phyloP scores from a whole-genome alignment of 2,329 filamentous ascomycete species.

The Calonectria henricotiae region DNA sequence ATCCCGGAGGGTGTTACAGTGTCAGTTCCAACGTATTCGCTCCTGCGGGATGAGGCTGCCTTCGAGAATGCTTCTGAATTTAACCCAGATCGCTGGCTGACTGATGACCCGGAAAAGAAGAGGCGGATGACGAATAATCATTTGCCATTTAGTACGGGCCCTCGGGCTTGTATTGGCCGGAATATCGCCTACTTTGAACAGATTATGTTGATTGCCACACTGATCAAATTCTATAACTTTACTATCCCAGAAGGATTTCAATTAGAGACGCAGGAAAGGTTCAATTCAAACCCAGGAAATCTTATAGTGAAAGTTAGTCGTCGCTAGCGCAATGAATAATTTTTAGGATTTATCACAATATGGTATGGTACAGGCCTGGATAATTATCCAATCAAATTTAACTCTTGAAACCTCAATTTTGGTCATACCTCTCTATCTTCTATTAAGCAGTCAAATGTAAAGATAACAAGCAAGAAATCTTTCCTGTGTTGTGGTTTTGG shows the following conservation, averaged over 20 bases:
- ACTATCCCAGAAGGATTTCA: not conserved
- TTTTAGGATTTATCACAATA: not conserved
- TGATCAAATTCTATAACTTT: slow-evolving; percentile 25
- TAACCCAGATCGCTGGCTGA: slow-evolving; percentile 29
- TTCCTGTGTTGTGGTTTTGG: no score
- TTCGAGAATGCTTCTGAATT: slow-evolving; percentile 13
- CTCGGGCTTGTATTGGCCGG: slow-evolving; percentile 34
- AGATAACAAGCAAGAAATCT: no score
- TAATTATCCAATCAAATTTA: no score
- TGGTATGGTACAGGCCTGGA: no score
- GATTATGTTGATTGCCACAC: slow-evolving; percentile 13
- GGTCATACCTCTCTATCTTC: no score
- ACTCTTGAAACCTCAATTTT: no score
- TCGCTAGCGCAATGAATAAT: not conserved
- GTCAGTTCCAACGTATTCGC: slow-evolving; percentile 30
- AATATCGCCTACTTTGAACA: slow-evolving; percentile 37
- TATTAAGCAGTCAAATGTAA: no score
- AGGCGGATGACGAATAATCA: slow-evolving; percentile 8
- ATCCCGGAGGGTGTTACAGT: slow-evolving; percentile 27
- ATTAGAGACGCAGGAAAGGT: slow-evolving; percentile 20
- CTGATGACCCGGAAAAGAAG: slow-evolving; percentile 7
- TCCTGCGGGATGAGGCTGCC: slow-evolving; percentile 13
- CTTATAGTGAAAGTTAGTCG: not conserved
- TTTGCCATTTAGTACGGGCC: slow-evolving; percentile 30
- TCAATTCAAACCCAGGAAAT: slow-evolving; percentile 29